Evolutionary conservation across 768 basidiomycete genomes (phyloP).

Genomic region (Termitomyces heimii): DNA sequence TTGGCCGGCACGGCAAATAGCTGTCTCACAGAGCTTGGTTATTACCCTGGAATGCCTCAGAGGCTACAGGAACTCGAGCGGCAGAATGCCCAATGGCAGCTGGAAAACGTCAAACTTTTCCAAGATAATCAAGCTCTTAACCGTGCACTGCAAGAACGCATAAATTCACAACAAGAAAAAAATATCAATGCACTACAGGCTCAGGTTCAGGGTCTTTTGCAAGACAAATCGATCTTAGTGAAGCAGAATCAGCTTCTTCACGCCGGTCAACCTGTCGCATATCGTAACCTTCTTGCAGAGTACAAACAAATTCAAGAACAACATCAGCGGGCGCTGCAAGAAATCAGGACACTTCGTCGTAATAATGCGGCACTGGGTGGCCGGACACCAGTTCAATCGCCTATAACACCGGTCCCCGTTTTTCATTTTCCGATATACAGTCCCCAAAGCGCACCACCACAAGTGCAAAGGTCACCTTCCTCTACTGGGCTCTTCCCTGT

Average conservation of each 20-base stretch:
- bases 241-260: conserved; percentile 14
- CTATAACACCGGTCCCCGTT: background rate
- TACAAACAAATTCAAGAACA: conserved; percentile 9
- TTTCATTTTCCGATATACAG: background rate
- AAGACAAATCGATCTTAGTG: conserved; percentile 13
- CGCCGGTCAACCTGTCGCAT: conserved; percentile 9
- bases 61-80: conserved; percentile 29
- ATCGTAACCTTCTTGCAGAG: conserved; percentile 16
- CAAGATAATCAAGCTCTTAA: conserved; percentile 32
- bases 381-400: conserved; percentile 2
- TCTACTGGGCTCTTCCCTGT: background rate
- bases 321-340: conserved; percentile 13
- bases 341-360: conserved; percentile 16
- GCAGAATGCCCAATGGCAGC: conserved; percentile 23
- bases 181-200: conserved; percentile 17
- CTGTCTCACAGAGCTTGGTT: conserved; percentile 42
- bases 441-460: background rate
- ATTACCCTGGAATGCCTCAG: conserved; percentile 34
- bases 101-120: conserved; percentile 32
- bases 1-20: conserved; percentile 38
- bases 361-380: conserved; percentile 1
- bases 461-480: background rate
- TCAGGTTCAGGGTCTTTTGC: conserved; percentile 15
- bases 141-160: conserved; percentile 15
- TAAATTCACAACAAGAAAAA: conserved; percentile 16